phyloP scores from a whole-genome alignment of 139 green algal species.

The Yamagishiella unicocca region DNA sequence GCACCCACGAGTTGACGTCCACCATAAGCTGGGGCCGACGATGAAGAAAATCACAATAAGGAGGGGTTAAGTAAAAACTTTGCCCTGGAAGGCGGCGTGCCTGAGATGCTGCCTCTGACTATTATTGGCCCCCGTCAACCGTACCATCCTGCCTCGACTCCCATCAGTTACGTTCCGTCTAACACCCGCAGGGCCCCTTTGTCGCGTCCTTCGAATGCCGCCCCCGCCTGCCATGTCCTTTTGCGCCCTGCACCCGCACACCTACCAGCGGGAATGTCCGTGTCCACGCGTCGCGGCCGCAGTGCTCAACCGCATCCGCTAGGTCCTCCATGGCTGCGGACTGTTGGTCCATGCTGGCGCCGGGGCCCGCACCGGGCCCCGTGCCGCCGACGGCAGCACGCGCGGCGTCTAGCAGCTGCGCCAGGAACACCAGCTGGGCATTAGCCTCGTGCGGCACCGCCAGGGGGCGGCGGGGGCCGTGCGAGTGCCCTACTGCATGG shows the following conservation, averaged over 20 bases:
- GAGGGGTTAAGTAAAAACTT: no score
- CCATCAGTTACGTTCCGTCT: no score
- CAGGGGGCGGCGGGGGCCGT: not conserved
- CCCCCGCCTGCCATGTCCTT: no score
- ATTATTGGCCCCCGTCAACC: no score
- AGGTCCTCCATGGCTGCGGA: conserved; percentile 10
- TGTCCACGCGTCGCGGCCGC: conserved; percentile 14
- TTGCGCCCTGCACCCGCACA: no score
- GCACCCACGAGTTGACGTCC: conserved; percentile 5
- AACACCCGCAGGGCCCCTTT: no score
- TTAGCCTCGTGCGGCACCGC: not conserved
- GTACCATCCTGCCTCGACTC: no score
- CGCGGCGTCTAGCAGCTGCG: conserved; percentile 26
- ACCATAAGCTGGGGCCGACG: conserved; percentile 52
- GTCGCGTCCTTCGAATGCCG: no score
- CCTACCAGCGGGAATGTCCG: conserved; percentile 41
- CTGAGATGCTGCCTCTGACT: no score
- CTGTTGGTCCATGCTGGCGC: not conserved
- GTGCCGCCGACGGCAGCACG: not conserved
- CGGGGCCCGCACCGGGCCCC: not conserved
- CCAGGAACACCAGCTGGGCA: conserved; percentile 10
- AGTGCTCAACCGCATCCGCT: not conserved
- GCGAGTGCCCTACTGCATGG: no score
- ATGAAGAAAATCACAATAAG: no score
- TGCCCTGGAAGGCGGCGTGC: no score